phyloP scores from a whole-genome alignment of 257 asterid species.

The Solanum stenotomum region DNA sequence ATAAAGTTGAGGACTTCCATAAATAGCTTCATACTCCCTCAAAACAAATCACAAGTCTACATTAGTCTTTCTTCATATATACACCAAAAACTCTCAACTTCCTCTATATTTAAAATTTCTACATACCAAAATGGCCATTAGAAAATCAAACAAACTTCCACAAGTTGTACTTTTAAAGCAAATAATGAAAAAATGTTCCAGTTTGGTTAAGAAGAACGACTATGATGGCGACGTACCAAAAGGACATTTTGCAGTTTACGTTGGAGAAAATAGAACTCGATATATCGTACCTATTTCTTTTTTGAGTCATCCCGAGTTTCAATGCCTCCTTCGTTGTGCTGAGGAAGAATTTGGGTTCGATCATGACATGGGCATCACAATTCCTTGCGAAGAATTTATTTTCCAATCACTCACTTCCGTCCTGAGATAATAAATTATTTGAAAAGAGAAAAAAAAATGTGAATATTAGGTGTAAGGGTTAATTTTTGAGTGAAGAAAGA shows the following conservation, averaged over 20 bases:
- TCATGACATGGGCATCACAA: conserved; percentile 2
- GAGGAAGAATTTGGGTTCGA: conserved; percentile 9
- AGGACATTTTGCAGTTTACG: conserved; percentile 5
- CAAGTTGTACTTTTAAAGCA: conserved; percentile 2
- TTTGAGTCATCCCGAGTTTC: background rate
- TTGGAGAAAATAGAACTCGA: background rate
- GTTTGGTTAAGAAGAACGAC: background rate
- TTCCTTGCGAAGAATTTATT: background rate
- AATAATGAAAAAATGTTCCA: conserved; percentile 1
- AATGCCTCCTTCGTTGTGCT: background rate
- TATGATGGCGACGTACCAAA: background rate
- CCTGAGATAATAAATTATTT: background rate
- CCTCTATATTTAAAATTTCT: background rate
- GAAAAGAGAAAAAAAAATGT: background rate
- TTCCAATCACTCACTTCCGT: background rate
- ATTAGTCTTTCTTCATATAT: background rate
- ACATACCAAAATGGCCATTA: conserved; percentile 10
- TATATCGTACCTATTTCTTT: conserved; percentile 1
- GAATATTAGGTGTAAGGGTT: background rate
- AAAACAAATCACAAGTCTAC: background rate
- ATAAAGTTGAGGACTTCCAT: background rate
- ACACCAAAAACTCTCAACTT: too few species aligned
- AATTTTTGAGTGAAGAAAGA: conserved; percentile 3
- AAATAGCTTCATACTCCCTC: conserved; percentile 26
- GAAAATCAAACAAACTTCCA: conserved; percentile 2